Evolutionary conservation across 352 stramenopile species (phyloP).

Genomic region (Pythium dissimile): DNA sequence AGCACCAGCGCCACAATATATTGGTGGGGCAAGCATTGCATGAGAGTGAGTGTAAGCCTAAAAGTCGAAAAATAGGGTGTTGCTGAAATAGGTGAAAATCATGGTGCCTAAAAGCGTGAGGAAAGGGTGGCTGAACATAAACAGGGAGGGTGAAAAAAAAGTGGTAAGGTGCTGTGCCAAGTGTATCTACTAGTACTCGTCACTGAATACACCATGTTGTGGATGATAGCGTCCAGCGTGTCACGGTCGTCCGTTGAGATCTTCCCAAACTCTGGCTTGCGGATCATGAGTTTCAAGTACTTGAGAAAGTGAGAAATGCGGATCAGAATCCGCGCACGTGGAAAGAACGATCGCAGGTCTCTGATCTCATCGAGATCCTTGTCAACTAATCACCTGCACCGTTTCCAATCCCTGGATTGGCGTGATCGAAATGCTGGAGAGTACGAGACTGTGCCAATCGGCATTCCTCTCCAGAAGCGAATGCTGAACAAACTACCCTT

Average conservation of each 20-base stretch:
- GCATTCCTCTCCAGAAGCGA: neutral
- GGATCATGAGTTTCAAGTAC: neutral
- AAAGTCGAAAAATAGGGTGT: no score
- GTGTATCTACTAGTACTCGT: neutral
- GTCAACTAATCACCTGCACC: conserved; percentile 16
- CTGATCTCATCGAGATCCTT: conserved; percentile 24
- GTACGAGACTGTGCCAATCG: conserved; percentile 18
- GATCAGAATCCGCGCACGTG: conserved; percentile 13
- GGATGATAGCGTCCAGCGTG: neutral
- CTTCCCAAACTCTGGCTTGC: neutral
- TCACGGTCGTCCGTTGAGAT: neutral
- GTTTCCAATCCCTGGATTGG: conserved; percentile 5
- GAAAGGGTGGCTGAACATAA: neutral
- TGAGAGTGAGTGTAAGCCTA: no score
- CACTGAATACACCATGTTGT: neutral
- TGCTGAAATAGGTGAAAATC: no score
- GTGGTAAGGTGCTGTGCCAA: no score
- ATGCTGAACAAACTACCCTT: neutral
- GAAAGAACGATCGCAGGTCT: conserved; percentile 6
- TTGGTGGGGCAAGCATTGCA: no score
- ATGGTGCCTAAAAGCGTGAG: no score
- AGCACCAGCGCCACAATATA: no score
- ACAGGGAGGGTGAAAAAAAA: no score
- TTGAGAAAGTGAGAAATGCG: conserved; percentile 23
- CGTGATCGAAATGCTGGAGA: conserved; percentile 16